Conservation (phyloP, 805 yeast genomes). For the Starmerella sirachaensis region DNA sequence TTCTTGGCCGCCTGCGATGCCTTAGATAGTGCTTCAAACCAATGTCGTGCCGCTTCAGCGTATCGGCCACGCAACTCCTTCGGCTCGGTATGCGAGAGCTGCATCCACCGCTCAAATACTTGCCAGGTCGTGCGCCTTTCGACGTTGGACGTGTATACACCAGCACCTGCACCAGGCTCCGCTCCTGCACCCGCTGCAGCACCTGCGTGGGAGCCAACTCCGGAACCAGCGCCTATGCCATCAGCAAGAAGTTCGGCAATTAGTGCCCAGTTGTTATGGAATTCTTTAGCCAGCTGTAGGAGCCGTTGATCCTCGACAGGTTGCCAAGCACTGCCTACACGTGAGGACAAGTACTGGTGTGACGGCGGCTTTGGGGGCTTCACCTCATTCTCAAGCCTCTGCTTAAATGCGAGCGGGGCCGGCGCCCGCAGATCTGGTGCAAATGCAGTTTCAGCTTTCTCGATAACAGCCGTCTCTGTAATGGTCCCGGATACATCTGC, state of each 20-base stretch:
- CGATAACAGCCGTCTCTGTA: background rate
- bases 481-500: too few species aligned
- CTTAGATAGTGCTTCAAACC: constrained; percentile 85
- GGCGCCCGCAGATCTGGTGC: constrained; percentile 5
- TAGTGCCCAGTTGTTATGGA: constrained; percentile 84
- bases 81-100: constrained; percentile 75
- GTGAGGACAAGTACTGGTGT: constrained; percentile 59
- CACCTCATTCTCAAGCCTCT: constrained; percentile 29
- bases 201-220: too few species aligned
- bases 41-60: constrained; percentile 71
- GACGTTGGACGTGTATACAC: constrained; percentile 69
- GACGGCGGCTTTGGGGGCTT: constrained; percentile 91
- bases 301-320: constrained; percentile 83
- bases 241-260: constrained; percentile 64
- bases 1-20: constrained; percentile 81
- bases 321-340: constrained; percentile 92
- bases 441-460: background rate
- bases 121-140: constrained; percentile 98
- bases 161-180: background rate
- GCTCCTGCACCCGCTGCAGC: background rate
- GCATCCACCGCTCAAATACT: constrained; percentile 92
- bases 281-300: constrained; percentile 71
- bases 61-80: constrained; percentile 78
- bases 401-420: constrained; percentile 13
- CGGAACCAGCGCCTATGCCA: constrained; percentile 33